phyloP scores from a whole-genome alignment of 441 rosid species.

The Viola pubescens region DNA sequence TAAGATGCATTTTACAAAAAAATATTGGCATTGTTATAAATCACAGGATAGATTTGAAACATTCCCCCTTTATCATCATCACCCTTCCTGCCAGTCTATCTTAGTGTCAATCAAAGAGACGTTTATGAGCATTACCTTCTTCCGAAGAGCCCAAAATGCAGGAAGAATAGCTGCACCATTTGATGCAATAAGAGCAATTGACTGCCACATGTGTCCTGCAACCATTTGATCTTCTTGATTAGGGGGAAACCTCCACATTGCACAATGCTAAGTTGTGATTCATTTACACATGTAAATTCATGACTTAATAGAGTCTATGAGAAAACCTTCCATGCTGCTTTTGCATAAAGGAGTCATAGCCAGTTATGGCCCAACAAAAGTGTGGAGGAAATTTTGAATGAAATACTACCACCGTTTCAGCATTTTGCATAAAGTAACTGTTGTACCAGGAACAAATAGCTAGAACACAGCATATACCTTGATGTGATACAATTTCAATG shows the following conservation, averaged over 20 bases:
- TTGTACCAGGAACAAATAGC: background rate
- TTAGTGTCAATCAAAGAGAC: background rate
- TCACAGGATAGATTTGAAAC: too few species aligned
- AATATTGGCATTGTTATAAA: too few species aligned
- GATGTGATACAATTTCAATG: conserved; percentile 68
- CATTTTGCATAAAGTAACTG: too few species aligned
- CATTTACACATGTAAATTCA: too few species aligned
- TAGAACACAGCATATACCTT: conserved; percentile 34
- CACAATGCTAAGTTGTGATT: too few species aligned
- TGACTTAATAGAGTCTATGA: too few species aligned
- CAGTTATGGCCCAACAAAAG: too few species aligned
- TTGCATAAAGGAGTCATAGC: too few species aligned
- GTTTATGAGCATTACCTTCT: conserved; percentile 47
- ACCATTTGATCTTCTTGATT: conserved; percentile 26
- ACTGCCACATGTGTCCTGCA: conserved; percentile 77
- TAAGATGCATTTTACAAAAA: background rate
- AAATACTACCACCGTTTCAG: too few species aligned
- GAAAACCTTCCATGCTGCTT: too few species aligned
- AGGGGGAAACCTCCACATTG: conserved; percentile 4
- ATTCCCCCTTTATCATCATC: too few species aligned
- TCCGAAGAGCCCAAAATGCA: conserved; percentile 81
- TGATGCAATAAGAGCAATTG: conserved; percentile 76
- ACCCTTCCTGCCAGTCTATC: background rate
- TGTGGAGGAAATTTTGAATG: too few species aligned
- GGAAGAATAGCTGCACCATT: conserved; percentile 91